Conservation (phyloP, 2,329 filamentous ascomycete genomes). For the Cylindrodendrum hubeiense region DNA sequence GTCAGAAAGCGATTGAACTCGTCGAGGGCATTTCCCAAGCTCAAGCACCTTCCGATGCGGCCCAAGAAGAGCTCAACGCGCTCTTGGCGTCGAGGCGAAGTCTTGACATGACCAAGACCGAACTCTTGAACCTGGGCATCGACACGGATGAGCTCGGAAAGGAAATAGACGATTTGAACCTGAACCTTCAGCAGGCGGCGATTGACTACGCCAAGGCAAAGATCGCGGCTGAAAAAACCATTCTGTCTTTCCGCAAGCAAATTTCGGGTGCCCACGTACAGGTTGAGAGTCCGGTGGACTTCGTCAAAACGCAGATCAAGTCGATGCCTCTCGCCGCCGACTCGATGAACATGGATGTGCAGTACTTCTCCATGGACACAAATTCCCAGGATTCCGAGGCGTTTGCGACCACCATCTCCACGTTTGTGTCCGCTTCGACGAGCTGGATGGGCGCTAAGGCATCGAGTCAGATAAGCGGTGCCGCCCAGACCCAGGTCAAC, state of each 20-base stretch:
- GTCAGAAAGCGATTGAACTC: not conserved
- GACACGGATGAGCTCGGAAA: not conserved
- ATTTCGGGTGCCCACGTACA: too few species aligned
- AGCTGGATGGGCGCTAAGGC: not conserved
- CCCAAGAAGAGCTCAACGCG: conserved; percentile 30
- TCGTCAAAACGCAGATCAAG: conserved; percentile 25
- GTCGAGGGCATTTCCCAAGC: not conserved
- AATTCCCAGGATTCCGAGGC: not conserved
- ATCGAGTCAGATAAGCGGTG: not conserved
- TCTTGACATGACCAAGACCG: conserved; percentile 31
- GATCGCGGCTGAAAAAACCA: not conserved
- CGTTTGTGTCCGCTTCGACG: too few species aligned
- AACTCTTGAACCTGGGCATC: conserved; percentile 30
- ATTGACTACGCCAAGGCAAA: not conserved
- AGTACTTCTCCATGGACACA: conserved; percentile 25
- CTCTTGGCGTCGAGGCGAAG: conserved; percentile 25
- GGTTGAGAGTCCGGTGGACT: conserved; percentile 33
- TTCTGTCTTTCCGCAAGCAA: not conserved
- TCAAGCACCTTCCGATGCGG: conserved; percentile 20
- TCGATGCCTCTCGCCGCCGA: conserved; percentile 24
- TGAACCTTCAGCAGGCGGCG: not conserved
- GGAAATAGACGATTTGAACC: not conserved
- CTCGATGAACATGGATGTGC: conserved; percentile 33
- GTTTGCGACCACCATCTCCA: not conserved
- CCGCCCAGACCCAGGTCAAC: conserved; percentile 10